phyloP scores from a whole-genome alignment of 129 eudicot species.

The Flaveria robusta region DNA sequence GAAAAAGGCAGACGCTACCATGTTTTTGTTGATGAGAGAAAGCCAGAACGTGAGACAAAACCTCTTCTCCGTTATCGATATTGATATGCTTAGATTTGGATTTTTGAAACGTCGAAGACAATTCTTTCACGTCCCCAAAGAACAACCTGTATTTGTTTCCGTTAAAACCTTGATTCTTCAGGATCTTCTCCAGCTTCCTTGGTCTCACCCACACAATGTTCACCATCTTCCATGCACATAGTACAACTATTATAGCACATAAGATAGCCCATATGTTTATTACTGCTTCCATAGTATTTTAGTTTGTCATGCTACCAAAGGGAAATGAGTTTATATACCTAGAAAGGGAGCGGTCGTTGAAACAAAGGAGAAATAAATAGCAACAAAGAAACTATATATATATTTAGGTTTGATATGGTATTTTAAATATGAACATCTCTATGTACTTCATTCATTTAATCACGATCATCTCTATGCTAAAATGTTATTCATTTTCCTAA shows the following conservation, averaged over 20 bases:
- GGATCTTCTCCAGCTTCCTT: background rate
- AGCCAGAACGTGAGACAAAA: background rate
- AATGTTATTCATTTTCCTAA: no score
- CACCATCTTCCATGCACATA: background rate
- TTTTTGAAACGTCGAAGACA: background rate
- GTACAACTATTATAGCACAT: background rate
- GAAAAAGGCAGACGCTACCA: background rate
- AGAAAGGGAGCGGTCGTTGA: background rate
- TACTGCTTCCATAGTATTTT: background rate
- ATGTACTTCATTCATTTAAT: no score
- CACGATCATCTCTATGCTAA: no score
- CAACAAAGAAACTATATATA: no score
- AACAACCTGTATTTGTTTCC: conserved; percentile 4
- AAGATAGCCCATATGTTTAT: background rate
- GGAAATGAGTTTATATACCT: background rate
- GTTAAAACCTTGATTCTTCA: background rate
- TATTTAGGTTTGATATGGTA: no score
- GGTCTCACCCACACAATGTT: background rate
- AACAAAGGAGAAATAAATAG: background rate
- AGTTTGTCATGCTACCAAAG: background rate
- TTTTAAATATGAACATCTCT: no score
- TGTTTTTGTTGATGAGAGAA: background rate
- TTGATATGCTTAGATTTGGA: background rate
- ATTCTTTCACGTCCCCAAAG: background rate
- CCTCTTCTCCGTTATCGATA: background rate